A percentile compares a stretch with the other conserved stretches of the same genome.
These are phyloP conservation scores for Gentiana dahurica DNA, from an alignment of 257 asterid species.

Conservation along the genomic window DNA sequence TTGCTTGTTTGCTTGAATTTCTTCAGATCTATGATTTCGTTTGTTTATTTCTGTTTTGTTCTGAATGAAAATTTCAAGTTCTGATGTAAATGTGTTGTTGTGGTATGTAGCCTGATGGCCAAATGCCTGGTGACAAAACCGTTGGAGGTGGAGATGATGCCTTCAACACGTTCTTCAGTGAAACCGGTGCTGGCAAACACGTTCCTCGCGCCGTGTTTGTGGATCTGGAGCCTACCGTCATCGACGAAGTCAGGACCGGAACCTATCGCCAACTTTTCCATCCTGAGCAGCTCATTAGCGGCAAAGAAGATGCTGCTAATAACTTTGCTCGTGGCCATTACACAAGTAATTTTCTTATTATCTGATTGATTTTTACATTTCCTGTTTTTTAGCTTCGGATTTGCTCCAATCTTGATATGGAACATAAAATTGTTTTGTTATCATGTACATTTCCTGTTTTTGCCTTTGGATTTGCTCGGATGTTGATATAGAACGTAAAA, in stretches of 20 bases:
- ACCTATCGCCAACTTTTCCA: conserved; percentile 2
- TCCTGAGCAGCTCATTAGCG: conserved; percentile 5
- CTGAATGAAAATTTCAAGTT: not conserved
- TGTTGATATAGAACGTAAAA: not conserved
- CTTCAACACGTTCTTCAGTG: conserved; percentile 12
- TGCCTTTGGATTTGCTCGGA: not conserved
- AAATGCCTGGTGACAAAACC: conserved; percentile 8
- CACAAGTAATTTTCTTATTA: not conserved
- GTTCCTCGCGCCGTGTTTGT: conserved; percentile 6
- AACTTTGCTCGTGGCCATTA: conserved; percentile 11
- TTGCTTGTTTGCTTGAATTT: not conserved
- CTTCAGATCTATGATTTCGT: not conserved
- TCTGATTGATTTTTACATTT: too few species aligned
- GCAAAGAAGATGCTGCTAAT: conserved; percentile 7
- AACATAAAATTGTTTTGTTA: too few species aligned
- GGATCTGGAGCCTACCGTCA: conserved; percentile 5
- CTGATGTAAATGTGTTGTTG: not conserved
- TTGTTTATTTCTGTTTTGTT: not conserved
- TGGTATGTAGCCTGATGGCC: conserved; percentile 5
- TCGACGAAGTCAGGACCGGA: conserved; percentile 7
- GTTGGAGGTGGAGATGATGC: conserved; percentile 11
- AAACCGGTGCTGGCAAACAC: conserved; percentile 6
- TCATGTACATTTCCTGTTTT: not conserved
- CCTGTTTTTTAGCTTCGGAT: too few species aligned
- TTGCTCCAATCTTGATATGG: too few species aligned